A percentile compares a stretch with the other conserved stretches of the same genome.
phyloP scores from a whole-genome alignment of 371 early-diverging fungal genomes.

The Paraphysoderma sedebokerense region DNA sequence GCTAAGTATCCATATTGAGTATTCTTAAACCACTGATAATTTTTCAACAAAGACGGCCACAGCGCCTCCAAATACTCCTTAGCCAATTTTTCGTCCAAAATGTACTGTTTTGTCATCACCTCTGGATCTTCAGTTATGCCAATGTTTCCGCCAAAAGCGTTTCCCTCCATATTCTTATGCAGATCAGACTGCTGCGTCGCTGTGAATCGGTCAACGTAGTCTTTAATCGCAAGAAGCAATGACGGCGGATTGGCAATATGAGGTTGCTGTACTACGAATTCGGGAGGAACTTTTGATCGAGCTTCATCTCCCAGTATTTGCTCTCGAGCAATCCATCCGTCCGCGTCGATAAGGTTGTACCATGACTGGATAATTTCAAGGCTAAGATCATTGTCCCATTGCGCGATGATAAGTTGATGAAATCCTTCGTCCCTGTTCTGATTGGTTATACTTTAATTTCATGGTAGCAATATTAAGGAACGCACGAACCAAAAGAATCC shows the following conservation, averaged over 20 bases:
- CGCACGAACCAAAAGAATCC: slow-evolving; percentile 91
- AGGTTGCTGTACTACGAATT: slow-evolving; percentile 85
- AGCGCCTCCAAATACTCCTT: slow-evolving; percentile 32
- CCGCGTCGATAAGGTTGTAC: slow-evolving; percentile 55
- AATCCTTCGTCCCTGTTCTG: slow-evolving; percentile 79
- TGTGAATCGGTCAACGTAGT: slow-evolving; percentile 10
- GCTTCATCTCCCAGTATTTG: slow-evolving; percentile 90
- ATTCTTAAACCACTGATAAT: slow-evolving; percentile 63
- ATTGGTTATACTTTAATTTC: background rate
- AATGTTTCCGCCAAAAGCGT: background rate
- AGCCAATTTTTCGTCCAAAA: slow-evolving; percentile 26
- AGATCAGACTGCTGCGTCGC: background rate
- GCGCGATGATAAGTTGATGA: slow-evolving; percentile 66
- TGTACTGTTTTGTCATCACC: slow-evolving; percentile 23
- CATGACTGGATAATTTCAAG: slow-evolving; percentile 65
- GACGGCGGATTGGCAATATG: slow-evolving; percentile 92
- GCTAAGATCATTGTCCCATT: slow-evolving; percentile 76
- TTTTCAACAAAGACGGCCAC: slow-evolving; percentile 46
- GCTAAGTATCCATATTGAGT: slow-evolving; percentile 57
- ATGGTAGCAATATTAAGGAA: too few relatives aligned
- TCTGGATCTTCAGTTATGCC: slow-evolving; percentile 10
- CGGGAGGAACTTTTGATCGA: slow-evolving; percentile 67
- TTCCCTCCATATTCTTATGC: too few relatives aligned
- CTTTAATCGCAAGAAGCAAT: slow-evolving; percentile 46
- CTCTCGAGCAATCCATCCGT: slow-evolving; percentile 89